Percentiles rank a stretch among this genome's conserved stretches.
Conservation (phyloP, 2,329 filamentous ascomycete species). For the Bipolaris cookei region DNA sequence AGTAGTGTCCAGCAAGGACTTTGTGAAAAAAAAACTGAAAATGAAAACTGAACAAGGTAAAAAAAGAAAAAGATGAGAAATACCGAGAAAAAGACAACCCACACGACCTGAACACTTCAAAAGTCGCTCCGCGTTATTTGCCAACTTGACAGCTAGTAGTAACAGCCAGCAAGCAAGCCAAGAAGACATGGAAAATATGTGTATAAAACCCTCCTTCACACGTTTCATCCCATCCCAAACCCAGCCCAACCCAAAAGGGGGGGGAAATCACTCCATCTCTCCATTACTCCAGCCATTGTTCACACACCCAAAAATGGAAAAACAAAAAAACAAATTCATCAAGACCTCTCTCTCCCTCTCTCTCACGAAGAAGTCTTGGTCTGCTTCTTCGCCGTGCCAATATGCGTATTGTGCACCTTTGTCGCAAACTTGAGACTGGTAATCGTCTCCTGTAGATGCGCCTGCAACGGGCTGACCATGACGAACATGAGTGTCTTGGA, state of each 20-base stretch:
- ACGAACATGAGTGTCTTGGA: slow-evolving; percentile 99
- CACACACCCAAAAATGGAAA: neutral
- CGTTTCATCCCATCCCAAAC: too few relatives aligned
- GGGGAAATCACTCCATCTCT: too few relatives aligned
- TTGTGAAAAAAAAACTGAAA: too few relatives aligned
- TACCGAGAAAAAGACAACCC: neutral
- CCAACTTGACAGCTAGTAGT: neutral
- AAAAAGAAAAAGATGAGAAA: too few relatives aligned
- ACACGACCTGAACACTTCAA: slow-evolving; percentile 3
- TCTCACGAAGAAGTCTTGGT: slow-evolving; percentile 58
- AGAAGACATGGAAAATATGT: neutral
- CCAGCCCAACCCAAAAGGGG: too few relatives aligned
- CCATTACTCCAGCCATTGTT: too few relatives aligned
- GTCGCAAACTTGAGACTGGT: slow-evolving; percentile 96
- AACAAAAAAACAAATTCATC: neutral
- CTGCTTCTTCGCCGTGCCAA: slow-evolving; percentile 82
- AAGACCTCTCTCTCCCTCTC: neutral
- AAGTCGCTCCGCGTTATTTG: neutral
- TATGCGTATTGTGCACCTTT: slow-evolving; percentile 92
- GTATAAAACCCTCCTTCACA: neutral
- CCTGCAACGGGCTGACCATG: slow-evolving; percentile 92
- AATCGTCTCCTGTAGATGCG: slow-evolving; percentile 88
- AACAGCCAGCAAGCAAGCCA: neutral
- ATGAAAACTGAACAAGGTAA: too few relatives aligned
- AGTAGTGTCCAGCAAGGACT: too few relatives aligned